These are phyloP conservation scores for Speleostelium caveatum DNA, from an alignment of 78 protist genomes.

Conservation along the genomic window DNA sequence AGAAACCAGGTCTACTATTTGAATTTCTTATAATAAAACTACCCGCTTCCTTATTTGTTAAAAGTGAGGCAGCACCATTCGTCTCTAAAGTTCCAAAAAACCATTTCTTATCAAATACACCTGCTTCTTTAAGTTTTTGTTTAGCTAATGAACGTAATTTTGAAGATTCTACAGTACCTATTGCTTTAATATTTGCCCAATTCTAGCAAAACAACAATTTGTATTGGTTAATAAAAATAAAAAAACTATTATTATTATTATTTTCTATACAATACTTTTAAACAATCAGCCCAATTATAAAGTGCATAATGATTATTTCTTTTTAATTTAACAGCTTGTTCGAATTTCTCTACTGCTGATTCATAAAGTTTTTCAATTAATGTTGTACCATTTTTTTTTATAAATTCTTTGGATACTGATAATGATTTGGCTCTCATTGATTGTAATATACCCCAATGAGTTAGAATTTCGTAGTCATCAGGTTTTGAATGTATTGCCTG, in stretches of 20 bases:
- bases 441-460: constrained; percentile 76
- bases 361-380: constrained; percentile 27
- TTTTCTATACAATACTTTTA: no score
- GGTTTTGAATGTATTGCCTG: constrained; percentile 77
- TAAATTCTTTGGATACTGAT: background rate
- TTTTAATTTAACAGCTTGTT: constrained; percentile 32
- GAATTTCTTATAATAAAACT: constrained; percentile 61
- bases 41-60: constrained; percentile 48
- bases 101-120: constrained; percentile 76
- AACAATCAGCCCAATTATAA: constrained; percentile 63
- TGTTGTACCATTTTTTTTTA: background rate
- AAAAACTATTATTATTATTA: no score
- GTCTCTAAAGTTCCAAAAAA: constrained; percentile 76
- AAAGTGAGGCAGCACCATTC: constrained; percentile 56
- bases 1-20: constrained; percentile 64
- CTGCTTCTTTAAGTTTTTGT: constrained; percentile 43
- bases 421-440: constrained; percentile 38
- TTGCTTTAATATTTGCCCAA: constrained; percentile 48
- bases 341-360: constrained; percentile 52
- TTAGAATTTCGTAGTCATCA: constrained; percentile 67
- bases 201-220: no score
- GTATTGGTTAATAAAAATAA: no score
- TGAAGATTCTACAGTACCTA: background rate
- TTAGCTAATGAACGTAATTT: constrained; percentile 19
- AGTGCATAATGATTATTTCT: constrained; percentile 68